Evolutionary conservation across 108 stramenopile species (phyloP).

Genomic region (Bacterosira constricta): DNA sequence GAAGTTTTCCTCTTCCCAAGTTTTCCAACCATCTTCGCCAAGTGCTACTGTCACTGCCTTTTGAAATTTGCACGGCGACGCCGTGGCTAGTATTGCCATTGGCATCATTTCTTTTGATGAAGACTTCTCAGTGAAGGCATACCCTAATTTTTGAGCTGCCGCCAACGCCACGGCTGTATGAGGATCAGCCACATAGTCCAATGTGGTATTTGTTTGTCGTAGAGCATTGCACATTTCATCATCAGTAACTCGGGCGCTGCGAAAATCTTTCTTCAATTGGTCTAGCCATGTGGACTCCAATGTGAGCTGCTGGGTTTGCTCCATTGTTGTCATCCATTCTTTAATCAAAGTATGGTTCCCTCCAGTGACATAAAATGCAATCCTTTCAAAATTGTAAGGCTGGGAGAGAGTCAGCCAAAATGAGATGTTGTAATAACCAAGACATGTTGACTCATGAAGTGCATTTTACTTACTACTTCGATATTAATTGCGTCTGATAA

Average conservation of each 20-base stretch:
- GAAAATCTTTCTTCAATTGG: slow-evolving; percentile 63
- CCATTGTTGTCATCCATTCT: slow-evolving; percentile 71
- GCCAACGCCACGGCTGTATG: slow-evolving; percentile 86
- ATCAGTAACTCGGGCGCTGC: slow-evolving; percentile 77
- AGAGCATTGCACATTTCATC: slow-evolving; percentile 75
- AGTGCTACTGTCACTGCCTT: slow-evolving; percentile 63
- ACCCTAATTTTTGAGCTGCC: slow-evolving; percentile 72
- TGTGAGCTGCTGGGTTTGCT: slow-evolving; percentile 46
- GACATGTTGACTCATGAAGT: background rate
- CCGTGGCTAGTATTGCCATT: slow-evolving; percentile 78
- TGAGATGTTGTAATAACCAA: background rate
- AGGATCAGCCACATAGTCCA: slow-evolving; percentile 74
- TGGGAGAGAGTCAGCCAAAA: background rate
- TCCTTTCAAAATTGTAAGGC: slow-evolving; percentile 90
- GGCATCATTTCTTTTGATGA: slow-evolving; percentile 10
- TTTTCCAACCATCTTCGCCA: slow-evolving; percentile 62
- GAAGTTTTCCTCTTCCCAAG: slow-evolving; percentile 52
- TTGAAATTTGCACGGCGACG: slow-evolving; percentile 87
- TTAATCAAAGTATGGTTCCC: slow-evolving; percentile 51
- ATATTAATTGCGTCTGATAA: slow-evolving; percentile 91
- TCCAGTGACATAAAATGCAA: slow-evolving; percentile 75
- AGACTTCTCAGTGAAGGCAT: slow-evolving; percentile 7
- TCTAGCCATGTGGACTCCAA: slow-evolving; percentile 42
- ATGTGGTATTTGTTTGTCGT: slow-evolving; percentile 20
- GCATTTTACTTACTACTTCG: slow-evolving; percentile 61